Evolutionary conservation across 2,329 filamentous ascomycete species (phyloP), one percentile per base, ranked within the genome.

Genomic region (Ophiostoma sp.): DNA sequence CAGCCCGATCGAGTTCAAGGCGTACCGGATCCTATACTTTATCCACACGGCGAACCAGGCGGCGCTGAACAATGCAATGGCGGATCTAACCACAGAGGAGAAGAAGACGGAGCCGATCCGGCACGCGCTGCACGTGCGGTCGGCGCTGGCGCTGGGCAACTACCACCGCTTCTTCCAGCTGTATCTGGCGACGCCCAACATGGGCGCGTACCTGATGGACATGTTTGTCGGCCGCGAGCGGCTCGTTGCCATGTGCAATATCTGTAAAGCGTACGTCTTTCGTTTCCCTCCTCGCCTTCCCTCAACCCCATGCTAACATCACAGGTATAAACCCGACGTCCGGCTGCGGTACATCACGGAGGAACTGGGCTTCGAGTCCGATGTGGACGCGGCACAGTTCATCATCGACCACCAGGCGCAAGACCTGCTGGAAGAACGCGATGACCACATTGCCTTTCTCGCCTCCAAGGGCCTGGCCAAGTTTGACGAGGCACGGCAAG

Each of bases 1-100:
- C 75, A 93, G 93, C 79, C 88, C 91, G 76, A 89, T 91, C 81
- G 95, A 99, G 80, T 99, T 99, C 82, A 95, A 95, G 86, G 95
- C 94, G 72, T 99, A 99, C 84, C 94, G 95, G 86, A 97, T 99
- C 81, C 85, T 99, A 78, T 99, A 99, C 86, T 96, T 97, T 83
- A 95, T 99, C 80, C 93, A 98, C 80, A 98, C 95, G 76, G 93
- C 93, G 85, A 99, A 98, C 82, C 93, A 92, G 81, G 93, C 92
- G 80, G 93, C 94, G 80, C 90, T 99, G 85, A 98, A 97, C 85
- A 93, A 98, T 85, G 89, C 94, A 77, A 86, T 99, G 83, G 93
- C 93, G 85, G 94, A 97, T 91, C 91, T 99, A 95, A 98, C 94
- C 80, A 81, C 89, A 85, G 88, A 92, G 93, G 95, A 98, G 82